Evolutionary conservation across 2,329 filamentous ascomycete genomes (phyloP), one percentile per base, ranked within the genome.

Genomic region (Diaporthe sp.): DNA sequence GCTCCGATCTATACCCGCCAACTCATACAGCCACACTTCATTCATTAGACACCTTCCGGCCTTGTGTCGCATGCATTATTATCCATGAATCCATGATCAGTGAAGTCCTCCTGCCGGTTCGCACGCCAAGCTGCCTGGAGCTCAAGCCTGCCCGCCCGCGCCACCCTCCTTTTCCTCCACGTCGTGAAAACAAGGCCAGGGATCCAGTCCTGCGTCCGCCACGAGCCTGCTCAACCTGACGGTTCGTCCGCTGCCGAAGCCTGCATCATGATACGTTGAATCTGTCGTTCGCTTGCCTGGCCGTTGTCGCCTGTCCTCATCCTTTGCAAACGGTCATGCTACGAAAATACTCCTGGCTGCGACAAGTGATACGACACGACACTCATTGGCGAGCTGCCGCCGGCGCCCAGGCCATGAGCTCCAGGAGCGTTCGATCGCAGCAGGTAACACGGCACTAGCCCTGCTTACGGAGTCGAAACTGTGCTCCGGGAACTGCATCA

Each of bases 11-110:
- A 47, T 53, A 39, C 37, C 44, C 63, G n/a, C 44, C 56, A 13
- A 51, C 69, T 27, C 53, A 59, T 71, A 56, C 42, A 44, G 56
- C 55, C 69, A 71, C 44, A 30, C 44, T 71, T 63, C 39, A 17
- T 71, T 55, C 63, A 68, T 68, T 68, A 53, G 32, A 68, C 22
- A 53, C n/a, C 22, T 68, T 19, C 37, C n/a, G 32, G 63, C 47
- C 63, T 15, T 66, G 44, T 68, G 63, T 68, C 63, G 63, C 32
- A 68, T 68, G 63, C 63, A 68, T 68, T 68, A 66, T 68, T 68
- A 53, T 68, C 63, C 47, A 68, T 68, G 32, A 68, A 68, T 68
- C 63, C 47, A 68, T 39, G 22, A 51, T 37, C 63, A 68, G 53
- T 53, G 63, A 35, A 68, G 47, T 51, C 63, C 47, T 37, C 37